Evolutionary conservation across 306 rosid species (phyloP), one percentile per base, ranked within the genome.

Genomic region (Dalbergia cultrata): DNA sequence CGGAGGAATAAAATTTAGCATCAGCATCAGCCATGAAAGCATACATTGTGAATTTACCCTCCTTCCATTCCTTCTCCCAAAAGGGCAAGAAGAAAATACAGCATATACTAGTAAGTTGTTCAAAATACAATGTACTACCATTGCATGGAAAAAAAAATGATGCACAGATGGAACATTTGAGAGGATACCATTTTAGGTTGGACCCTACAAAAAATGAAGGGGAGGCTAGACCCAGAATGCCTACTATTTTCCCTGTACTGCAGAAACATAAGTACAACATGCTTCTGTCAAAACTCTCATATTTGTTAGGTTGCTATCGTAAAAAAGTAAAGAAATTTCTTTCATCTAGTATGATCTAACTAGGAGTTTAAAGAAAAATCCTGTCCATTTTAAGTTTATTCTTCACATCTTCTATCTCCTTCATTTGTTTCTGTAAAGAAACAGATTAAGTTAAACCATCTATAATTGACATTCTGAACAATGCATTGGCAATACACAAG

Each of bases 351-450:
- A 56, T 17, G 69, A 76, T 63, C 64, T 62, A 67, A 49, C 77
- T 39, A 67, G 13, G 76, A 80, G 1, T 56, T 19, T 52, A 52
- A 49, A 2, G 13, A 61, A 67, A 78, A 54, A 37, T 70, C 3
- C 41, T 61, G 13, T 54, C 52, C 43, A 17, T 39, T 58, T 63
- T 58, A 50, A 79, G 82, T 22, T 81, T 75, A 5, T 64, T 79
- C 74, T 58, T 79, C 31, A 58, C 80, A 65, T 72, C 60, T 26
- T 75, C 22, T 13, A 86, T 79, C 86, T 86, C 85, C 77, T 75
- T 72, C 76, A 21, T 65, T 72, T 86, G 89, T 33, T 7, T 17
- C 89, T 86, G 89, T 37, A 79, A 75, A 54, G 22, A 67, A 82
- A 75, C 35, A 59, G 43, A 52, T 74, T 13, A 60, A 50, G 70